Conservation (phyloP, 257 asterid species). For the Voacanga thouarsii region DNA sequence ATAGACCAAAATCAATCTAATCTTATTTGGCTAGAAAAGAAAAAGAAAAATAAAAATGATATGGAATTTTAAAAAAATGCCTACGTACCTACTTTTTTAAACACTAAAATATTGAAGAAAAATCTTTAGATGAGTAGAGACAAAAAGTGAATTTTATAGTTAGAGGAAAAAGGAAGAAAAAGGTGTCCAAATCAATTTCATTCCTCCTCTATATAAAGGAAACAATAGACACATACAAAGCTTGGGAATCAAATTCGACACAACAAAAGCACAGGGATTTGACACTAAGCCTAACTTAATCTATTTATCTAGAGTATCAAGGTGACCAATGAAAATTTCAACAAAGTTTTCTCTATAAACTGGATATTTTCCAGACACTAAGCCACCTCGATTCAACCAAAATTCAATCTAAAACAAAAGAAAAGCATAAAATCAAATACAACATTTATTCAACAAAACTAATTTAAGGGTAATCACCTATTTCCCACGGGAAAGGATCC, state of each 20-base stretch:
- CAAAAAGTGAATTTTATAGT: constrained; percentile 4
- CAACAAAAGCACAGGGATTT: not conserved
- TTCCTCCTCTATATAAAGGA: constrained; percentile 3
- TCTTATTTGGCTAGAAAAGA: not conserved
- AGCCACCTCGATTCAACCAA: too few relatives aligned
- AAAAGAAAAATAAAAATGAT: too few relatives aligned
- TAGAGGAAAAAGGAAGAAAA: not conserved
- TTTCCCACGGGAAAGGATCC: too few relatives aligned
- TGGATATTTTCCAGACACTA: too few relatives aligned
- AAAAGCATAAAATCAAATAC: too few relatives aligned
- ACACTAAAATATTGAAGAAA: not conserved
- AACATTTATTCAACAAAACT: too few relatives aligned
- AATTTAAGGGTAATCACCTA: too few relatives aligned
- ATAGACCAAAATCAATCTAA: not conserved
- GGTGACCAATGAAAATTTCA: too few relatives aligned
- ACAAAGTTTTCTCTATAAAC: too few relatives aligned
- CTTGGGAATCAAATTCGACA: constrained; percentile 12
- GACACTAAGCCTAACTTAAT: too few relatives aligned
- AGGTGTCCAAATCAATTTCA: not conserved
- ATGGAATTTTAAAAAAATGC: not conserved
- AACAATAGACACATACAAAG: constrained; percentile 19
- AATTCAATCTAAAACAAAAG: too few relatives aligned
- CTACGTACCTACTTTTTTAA: not conserved
- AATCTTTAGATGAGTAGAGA: not conserved
- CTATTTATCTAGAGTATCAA: too few relatives aligned